Evolutionary conservation across 2,329 filamentous ascomycete genomes (phyloP), one percentile per base, ranked within the genome.

Genomic region (Cercospora zeina): DNA sequence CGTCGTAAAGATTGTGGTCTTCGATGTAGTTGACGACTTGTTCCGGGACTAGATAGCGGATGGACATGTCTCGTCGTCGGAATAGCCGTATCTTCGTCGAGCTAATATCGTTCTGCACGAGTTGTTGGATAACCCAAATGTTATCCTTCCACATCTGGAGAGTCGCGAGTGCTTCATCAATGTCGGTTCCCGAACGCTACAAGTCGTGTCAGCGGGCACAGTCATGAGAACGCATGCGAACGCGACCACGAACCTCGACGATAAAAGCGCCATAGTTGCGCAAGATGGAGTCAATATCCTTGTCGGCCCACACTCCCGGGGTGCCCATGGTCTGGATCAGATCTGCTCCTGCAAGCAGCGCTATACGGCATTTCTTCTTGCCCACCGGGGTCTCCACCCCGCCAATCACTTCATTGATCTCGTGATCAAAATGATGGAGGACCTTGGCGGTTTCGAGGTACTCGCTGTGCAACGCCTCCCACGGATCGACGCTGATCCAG

Each of bases 361-460:
- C 87, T 68, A 97, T 90, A 62, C 87, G 87, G 16, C 89, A 88
- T 11, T 81, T 84, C 75, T 86, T 88, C 72, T 83, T 85, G 62
- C 90, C 91, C 67, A 88, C 83, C 19, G 83, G 81, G 51, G 83
- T 85, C 70, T 89, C 83, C 31, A 95, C 85, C 6, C 93, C 93
- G 39, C 89, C 87, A 31, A 87, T 80, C 49, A 91, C 84, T 24
- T 85, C 83, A 74, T 97, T 96, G 74, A 97, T 90, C 75, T 97
- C 91, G 73, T 93, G 80, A 68, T 96, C 87, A 70, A 97, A 95
- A 77, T 97, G 93, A 72, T 96, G 91, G 54, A 97, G 81, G 42
- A 96, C 93, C 69, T 89, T 85, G 39, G 93, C 93, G 0, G 93
- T 97, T 14, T 92, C 91, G 65, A 91, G 88, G 74, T 96, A 97